Base-by-base conservation (phyloP, 2,329 filamentous ascomycete species). In the Periconia sp. region DNA sequence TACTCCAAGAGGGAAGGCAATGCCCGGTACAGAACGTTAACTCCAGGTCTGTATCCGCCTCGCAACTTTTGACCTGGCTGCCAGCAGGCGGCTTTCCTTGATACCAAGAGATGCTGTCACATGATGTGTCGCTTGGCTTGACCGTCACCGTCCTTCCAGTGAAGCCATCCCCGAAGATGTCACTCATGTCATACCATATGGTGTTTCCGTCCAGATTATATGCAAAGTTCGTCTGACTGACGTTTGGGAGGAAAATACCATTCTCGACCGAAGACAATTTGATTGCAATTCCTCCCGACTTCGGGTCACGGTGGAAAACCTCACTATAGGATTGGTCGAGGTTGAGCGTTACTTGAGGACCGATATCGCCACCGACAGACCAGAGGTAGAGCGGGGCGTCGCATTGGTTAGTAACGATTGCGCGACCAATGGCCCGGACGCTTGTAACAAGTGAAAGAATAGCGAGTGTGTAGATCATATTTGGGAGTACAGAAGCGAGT, bases 1-100 rank as follows among this genome's bases (percentile, higher is more conserved):
- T 51, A 61, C 59, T 61, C 62, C 63, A 67, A 34, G 53, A 56
- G 10, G 62, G 63, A 54, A 67, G 52, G 36, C 63, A 66, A 43
- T 58, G 43, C 1, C 46, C 48, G 2, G 54, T 63, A 36, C 62
- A 65, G 18, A 67, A 58, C 3, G 55, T 58, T 39, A 66, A 31
- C 35, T 59, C 56, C 29, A 66, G 26, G 41, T 65, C 50, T 5
- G 52, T 52, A 4, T 48, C 48, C 17, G 49, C 52, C 24, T 48
- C 40, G 32, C 62, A 65, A 28, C 26, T 50, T 47, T 50, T 57
- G 3, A 56, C 48, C 32, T 61, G 49, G 16, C 59, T 63, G 11
- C 55, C 57, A 2, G 45, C 54, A 3, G 60, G 56, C 36, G 54
- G 50, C 32, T 49, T 54, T n/a, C 63, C 61, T 16, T 23, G 36